Evolutionary conservation across 139 green algal genomes (phyloP), one percentile per base, ranked within the genome.

Genomic region (Chlorella sorokiniana): DNA sequence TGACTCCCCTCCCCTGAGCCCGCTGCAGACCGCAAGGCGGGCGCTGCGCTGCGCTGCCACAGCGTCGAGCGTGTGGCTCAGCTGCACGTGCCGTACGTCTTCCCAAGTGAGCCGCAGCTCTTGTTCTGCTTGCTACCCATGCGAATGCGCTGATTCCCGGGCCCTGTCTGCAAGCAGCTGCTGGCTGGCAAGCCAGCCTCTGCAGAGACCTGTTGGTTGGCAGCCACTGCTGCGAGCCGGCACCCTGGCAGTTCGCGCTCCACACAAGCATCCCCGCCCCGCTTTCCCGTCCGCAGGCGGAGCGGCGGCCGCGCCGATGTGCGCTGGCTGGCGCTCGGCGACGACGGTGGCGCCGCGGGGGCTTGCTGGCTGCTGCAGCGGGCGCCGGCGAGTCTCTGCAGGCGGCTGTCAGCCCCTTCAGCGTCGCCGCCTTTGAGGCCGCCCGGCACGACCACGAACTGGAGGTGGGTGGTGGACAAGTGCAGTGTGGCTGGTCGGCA

Each of bases 11-110:
- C 56, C 22, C 56, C n/a, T n/a, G n/a, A n/a, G n/a, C n/a, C n/a
- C 6, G 48, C 31, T 65, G 73, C 73, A 79, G 96, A 99, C 82
- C 86, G 96, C 40, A 92, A 96, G 83, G 71, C 69, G 0, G 85
- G 82, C 2, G 93, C 91, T 4, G 69, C 70, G 23, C n/a, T 91
- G 31, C 62, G 82, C 69, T 44, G 45, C 37, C 82, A 92, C 71
- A 16, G 9, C 23, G 81, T 79, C 3, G 42, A 61, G 0, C 3
- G 40, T 16, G 83, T 95, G 0, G 22, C 70, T 2, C 72, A 91
- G 1, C 79, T 97, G 83, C 92, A 96, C 64, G 76, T 86, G 76
- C 95, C 95, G 1, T 99, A 99, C 85, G 91, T 99, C 16, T 93
- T 93, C 41, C 96, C 95, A 44, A 84, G 85, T 71, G 85, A 90